A percentile compares a stretch with the other conserved stretches of the same genome.
Evolutionary conservation across 2,329 filamentous ascomycete species (phyloP).

Genomic region (Hymenotorrendiella dingleyae): DNA sequence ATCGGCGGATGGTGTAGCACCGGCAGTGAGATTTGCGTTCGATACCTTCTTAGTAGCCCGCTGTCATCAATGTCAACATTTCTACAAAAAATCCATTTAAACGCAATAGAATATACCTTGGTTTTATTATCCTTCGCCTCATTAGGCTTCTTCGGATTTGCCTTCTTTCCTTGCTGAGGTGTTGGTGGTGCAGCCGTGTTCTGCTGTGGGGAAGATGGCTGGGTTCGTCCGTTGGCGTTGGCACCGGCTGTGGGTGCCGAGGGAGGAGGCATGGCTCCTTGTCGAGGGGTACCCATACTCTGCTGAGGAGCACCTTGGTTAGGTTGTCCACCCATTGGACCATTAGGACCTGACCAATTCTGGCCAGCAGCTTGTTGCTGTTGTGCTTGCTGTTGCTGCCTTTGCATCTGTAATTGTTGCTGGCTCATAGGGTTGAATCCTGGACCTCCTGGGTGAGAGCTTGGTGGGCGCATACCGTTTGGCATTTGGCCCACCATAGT

Average conservation of each 20-base stretch:
- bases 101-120: slow-evolving; percentile 52
- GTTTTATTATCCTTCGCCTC: slow-evolving; percentile 71
- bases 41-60: slow-evolving; percentile 52
- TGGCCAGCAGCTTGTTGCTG: slow-evolving; percentile 26
- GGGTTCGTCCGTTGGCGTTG: slow-evolving; percentile 48
- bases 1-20: slow-evolving; percentile 53
- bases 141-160: slow-evolving; percentile 77
- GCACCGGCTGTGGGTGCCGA: slow-evolving; percentile 46
- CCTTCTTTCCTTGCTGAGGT: slow-evolving; percentile 66
- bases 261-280: slow-evolving; percentile 63
- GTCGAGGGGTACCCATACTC: slow-evolving; percentile 58
- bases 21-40: slow-evolving; percentile 47
- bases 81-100: slow-evolving; percentile 30
- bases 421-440: slow-evolving; percentile 40
- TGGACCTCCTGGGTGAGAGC: slow-evolving; percentile 54
- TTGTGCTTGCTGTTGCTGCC: slow-evolving; percentile 15
- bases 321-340: slow-evolving; percentile 42
- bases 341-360: slow-evolving; percentile 29
- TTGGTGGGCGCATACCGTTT: slow-evolving; percentile 61
- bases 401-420: slow-evolving; percentile 40
- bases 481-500: slow-evolving; percentile 55
- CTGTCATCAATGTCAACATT: slow-evolving; percentile 31
- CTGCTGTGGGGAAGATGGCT: slow-evolving; percentile 57
- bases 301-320: slow-evolving; percentile 33
- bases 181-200: slow-evolving; percentile 67